Evolutionary conservation across 2,329 filamentous ascomycete genomes (phyloP), one percentile per base, ranked within the genome.

Genomic region (Xylariaceae sp.): DNA sequence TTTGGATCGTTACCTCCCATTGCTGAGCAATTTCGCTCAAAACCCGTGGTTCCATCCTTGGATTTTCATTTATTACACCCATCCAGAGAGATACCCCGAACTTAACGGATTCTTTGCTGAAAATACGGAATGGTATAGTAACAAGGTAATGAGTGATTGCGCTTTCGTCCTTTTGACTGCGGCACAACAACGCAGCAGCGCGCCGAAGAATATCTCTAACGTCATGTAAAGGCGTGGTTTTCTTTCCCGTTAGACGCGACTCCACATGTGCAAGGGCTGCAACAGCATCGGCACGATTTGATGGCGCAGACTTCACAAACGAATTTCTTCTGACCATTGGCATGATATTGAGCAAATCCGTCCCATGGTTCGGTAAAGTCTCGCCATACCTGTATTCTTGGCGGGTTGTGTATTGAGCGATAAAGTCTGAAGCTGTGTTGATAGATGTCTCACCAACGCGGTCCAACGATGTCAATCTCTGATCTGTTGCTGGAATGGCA

Each of bases 31-130:
- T 90, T 69, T 96, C 91, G 46, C 86, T 86, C 26, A 99, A 75
- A 50, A 99, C 85, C 56, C 92, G 86, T 7, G 93, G 83, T 71
- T 96, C 92, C 72, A 97, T 87, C 50, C 84, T 83, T 2, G 92
- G 90, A 66, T 96, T 97, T 70, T 99, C 94, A 65, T 97, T 94
- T 66, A 97, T 95, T 11, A 97, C 90, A 21, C 94, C 94, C 56
- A 97, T 85, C 94, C 94, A 99, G 6, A 99, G 77, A 3, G 94
- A 97, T 29, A 97, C 89, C 5, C 94, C 95, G 44, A 97, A 84
- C 69, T 96, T 96, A 70, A 99, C 94, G 2, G 92, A 94, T 66
- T 96, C 89, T 70, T 96, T 96, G 4, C 89, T 95, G 70, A 99
- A 97, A 40, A 96, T 84, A 33, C 85, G 83, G 72, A 99, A 99